Evolutionary conservation across 31 red algal genomes (phyloP), one percentile per base, ranked within the genome.

Genomic region (Asparagopsis taxiformis): DNA sequence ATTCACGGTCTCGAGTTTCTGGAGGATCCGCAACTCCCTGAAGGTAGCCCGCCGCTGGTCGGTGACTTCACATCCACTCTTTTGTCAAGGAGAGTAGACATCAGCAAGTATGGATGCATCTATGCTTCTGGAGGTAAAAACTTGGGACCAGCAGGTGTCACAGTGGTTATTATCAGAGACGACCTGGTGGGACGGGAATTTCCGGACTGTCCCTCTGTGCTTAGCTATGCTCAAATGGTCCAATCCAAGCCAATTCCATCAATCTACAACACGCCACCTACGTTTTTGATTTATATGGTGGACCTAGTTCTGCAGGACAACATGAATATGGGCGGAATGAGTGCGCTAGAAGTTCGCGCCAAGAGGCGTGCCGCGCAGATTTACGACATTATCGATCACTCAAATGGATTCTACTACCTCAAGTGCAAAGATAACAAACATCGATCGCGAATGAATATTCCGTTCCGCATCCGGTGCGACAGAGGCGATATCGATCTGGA

Each of bases 231-330:
- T 16, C 38, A 50, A 20, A 73, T 74, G 80, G 67, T 59, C 15
- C 55, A 34, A 26, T 64, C 39, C 46, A 84, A 84, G 59, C 68
- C 80, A 21, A 52, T 74, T 23, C 26, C 80, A 8, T 84, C 80
- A 3, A 50, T 84, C 25, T 84, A 84, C 59, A 84, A 84, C 48
- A 84, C 80, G 26, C 80, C 80, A 30, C 80, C 80, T 5, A 84
- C 80, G 0, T 84, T 73, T 48, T 37, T 74, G 25, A 84, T 84
- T 48, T 84, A 84, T 48, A 72, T 84, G 67, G 57, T 64, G 16
- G 80, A 66, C 50, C 59, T 84, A 26, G 80, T 84, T 25, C 43
- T 84, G 34, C 56, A 73, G 56, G 67, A 74, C 57, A 72, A 57
- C 34, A 39, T 66, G 44, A 65, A 72, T 43, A 51, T 41, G 16